These are phyloP conservation scores for Deuterostichococcus epilithicus DNA, from an alignment of 139 green algal species.

Conservation along the genomic window DNA sequence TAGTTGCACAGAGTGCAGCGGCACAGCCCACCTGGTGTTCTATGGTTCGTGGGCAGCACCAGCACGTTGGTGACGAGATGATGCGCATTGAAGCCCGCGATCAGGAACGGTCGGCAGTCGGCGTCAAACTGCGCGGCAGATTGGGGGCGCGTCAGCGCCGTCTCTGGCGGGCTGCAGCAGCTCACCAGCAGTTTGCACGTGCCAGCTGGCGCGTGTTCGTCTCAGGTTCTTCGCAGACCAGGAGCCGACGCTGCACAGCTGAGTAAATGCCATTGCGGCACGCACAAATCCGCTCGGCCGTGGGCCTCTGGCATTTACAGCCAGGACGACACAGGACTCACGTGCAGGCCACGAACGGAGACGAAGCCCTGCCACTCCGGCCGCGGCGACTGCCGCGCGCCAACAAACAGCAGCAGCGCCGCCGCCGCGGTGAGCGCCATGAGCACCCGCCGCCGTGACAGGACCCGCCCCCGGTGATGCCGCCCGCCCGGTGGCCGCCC, in stretches of 20 bases:
- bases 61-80: constrained; percentile 29
- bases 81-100: constrained; percentile 58
- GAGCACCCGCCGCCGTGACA: not conserved
- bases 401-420: not conserved
- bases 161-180: no score
- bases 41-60: constrained; percentile 18
- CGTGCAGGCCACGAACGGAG: not conserved
- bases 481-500: no score
- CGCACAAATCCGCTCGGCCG: no score
- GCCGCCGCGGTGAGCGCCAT: not conserved
- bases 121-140: constrained; percentile 35
- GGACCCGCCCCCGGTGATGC: not conserved
- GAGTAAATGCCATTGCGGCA: no score
- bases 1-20: not conserved
- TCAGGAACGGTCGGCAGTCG: constrained; percentile 54
- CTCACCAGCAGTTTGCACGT: no score
- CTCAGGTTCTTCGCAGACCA: no score
- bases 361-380: not conserved
- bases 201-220: no score
- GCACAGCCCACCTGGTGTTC: constrained; percentile 2
- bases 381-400: not conserved
- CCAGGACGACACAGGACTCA: no score
- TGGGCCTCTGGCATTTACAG: no score
- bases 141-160: no score
- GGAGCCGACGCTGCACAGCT: no score